A percentile compares a stretch with the other conserved stretches of the same genome.
Evolutionary conservation across 768 basidiomycete genomes (phyloP).

Genomic region (Gloeostereum incarnatum): DNA sequence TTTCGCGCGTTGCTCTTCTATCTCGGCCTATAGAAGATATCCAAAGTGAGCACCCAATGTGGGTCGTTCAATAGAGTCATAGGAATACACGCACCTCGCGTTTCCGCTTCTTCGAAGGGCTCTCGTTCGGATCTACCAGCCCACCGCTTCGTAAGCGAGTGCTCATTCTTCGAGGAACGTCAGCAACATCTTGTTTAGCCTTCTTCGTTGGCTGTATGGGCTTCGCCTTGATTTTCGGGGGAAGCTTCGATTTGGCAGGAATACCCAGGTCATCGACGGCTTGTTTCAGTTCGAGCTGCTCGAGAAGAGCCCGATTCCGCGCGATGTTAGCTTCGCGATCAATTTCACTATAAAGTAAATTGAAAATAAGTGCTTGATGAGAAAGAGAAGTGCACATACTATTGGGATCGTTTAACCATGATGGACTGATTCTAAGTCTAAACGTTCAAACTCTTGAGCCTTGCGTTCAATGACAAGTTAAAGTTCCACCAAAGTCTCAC

Average conservation of each 20-base stretch:
- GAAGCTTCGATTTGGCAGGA: conserved; percentile 26
- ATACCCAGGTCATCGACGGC: conserved; percentile 40
- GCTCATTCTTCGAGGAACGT: conserved; percentile 56
- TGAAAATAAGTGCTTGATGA: background rate
- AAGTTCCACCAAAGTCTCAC: too few relatives aligned
- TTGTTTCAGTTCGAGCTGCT: conserved; percentile 59
- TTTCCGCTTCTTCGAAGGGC: conserved; percentile 48
- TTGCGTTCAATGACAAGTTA: too few relatives aligned
- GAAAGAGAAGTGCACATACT: background rate
- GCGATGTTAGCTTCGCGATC: conserved; percentile 79
- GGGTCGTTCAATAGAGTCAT: background rate
- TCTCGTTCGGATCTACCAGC: conserved; percentile 50
- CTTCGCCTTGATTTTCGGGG: conserved; percentile 37
- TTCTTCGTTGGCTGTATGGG: conserved; percentile 59
- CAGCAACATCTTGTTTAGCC: conserved; percentile 30
- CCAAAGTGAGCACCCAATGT: background rate
- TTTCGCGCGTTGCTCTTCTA: conserved; percentile 35
- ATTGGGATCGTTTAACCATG: background rate
- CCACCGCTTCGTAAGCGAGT: conserved; percentile 42
- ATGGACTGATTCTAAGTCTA: too few relatives aligned
- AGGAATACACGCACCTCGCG: conserved; percentile 42
- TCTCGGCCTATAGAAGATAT: conserved; percentile 29
- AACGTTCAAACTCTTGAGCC: too few relatives aligned
- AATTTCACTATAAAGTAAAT: conserved; percentile 30
- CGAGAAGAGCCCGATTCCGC: conserved; percentile 66